phyloP scores from a whole-genome alignment of 2,329 filamentous ascomycete genomes.

The Ascochyta clinopodiicola region DNA sequence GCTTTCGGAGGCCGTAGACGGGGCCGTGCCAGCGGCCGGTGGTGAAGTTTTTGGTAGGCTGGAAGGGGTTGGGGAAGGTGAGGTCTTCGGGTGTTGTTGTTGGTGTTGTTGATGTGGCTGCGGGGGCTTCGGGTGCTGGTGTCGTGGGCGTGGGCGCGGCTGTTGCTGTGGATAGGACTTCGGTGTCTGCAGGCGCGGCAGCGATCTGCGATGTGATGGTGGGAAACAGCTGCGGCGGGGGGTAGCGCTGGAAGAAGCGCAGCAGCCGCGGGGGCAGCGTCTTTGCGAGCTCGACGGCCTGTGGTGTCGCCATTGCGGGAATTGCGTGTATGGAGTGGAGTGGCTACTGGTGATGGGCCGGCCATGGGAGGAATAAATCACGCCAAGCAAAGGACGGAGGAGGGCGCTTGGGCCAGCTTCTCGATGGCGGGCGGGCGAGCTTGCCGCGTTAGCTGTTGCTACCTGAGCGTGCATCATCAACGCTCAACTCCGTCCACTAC shows the following conservation, averaged over 20 bases:
- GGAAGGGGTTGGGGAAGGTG: conserved; percentile 77
- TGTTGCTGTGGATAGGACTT: background rate
- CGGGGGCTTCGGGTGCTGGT: conserved; percentile 23
- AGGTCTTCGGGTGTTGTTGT: conserved; percentile 31
- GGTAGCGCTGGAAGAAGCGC: conserved; percentile 89
- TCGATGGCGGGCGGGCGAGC: conserved; percentile 5
- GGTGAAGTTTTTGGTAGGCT: conserved; percentile 74
- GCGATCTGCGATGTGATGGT: conserved; percentile 24
- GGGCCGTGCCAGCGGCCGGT: conserved; percentile 87
- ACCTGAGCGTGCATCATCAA: conserved; percentile 19
- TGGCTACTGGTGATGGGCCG: no score
- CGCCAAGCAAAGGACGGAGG: conserved; percentile 10
- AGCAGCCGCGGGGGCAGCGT: conserved; percentile 78
- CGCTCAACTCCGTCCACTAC: background rate
- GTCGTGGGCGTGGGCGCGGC: conserved; percentile 28
- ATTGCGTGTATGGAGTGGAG: conserved; percentile 8
- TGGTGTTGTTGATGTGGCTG: conserved; percentile 34
- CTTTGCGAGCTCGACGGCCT: conserved; percentile 65
- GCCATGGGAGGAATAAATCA: background rate
- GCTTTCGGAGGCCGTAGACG: conserved; percentile 80
- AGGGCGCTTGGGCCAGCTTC: background rate
- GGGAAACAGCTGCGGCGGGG: conserved; percentile 65
- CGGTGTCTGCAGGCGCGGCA: conserved; percentile 20
- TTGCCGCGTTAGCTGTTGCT: conserved; percentile 32
- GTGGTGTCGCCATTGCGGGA: conserved; percentile 33